Evolutionary conservation across 2,329 filamentous ascomycete species (phyloP).

Genomic region (Dothistroma pini): DNA sequence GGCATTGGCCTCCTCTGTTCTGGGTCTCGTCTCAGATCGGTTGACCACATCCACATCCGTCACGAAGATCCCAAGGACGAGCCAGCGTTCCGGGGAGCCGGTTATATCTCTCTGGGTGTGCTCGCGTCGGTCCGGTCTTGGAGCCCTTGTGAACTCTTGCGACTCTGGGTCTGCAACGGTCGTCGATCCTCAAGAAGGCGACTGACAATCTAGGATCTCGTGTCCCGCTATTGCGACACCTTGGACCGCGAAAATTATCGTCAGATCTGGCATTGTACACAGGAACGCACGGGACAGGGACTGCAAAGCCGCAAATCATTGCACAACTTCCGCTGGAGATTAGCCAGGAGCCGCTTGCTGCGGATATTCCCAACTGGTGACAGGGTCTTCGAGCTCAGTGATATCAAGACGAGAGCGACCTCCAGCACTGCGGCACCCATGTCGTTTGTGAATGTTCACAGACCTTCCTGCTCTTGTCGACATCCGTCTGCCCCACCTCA

Average conservation of each 20-base stretch:
- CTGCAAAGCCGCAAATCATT: slow-evolving; percentile 18
- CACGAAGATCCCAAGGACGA: slow-evolving; percentile 15
- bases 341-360: slow-evolving; percentile 14
- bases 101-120: slow-evolving; percentile 19
- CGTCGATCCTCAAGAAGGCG: slow-evolving; percentile 13
- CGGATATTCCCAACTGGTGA: slow-evolving; percentile 3
- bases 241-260: slow-evolving; percentile 1
- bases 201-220: slow-evolving; percentile 22
- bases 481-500: not conserved
- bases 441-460: slow-evolving; percentile 20
- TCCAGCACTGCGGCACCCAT: slow-evolving; percentile 15
- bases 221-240: slow-evolving; percentile 18
- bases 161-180: slow-evolving; percentile 17
- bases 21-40: slow-evolving; percentile 14
- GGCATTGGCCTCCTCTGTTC: slow-evolving; percentile 8
- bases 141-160: slow-evolving; percentile 10
- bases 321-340: slow-evolving; percentile 17
- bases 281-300: slow-evolving; percentile 14
- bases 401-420: slow-evolving; percentile 19
- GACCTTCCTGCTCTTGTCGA: slow-evolving; percentile 16
- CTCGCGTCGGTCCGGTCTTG: slow-evolving; percentile 18
- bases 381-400: slow-evolving; percentile 8
- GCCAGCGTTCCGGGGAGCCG: slow-evolving; percentile 17
- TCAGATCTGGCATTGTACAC: slow-evolving; percentile 11
- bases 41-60: slow-evolving; percentile 21